Evolutionary conservation across 2,329 filamentous ascomycete genomes (phyloP).

Genomic region (Botrytis fragariae): DNA sequence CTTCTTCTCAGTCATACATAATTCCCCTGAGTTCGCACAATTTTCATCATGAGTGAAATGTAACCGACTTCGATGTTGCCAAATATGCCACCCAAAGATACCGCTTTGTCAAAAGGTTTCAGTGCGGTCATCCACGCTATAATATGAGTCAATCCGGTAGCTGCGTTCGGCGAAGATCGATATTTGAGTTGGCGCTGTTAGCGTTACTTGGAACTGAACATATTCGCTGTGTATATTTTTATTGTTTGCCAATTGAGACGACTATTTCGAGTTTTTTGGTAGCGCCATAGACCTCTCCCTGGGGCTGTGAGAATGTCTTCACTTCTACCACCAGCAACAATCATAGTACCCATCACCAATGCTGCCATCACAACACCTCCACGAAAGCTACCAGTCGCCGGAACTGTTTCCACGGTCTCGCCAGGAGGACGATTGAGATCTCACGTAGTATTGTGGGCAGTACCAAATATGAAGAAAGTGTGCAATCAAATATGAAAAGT

Average conservation of each 20-base stretch:
- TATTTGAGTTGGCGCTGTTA: conserved; percentile 21
- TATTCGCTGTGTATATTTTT: conserved; percentile 14
- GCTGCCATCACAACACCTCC: conserved; percentile 46
- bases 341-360: conserved; percentile 48
- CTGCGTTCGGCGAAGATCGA: conserved; percentile 24
- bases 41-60: conserved; percentile 21
- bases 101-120: conserved; percentile 15
- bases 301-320: conserved; percentile 35
- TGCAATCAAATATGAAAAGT: conserved; percentile 41
- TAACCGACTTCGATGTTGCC: conserved; percentile 21
- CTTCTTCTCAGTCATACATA: conserved; percentile 22
- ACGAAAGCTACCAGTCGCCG: conserved; percentile 48
- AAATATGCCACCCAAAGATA: conserved; percentile 23
- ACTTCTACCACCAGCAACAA: conserved; percentile 50
- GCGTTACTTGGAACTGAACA: conserved; percentile 12
- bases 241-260: conserved; percentile 19
- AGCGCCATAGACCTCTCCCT: not conserved
- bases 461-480: conserved; percentile 31
- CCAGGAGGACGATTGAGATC: conserved; percentile 42
- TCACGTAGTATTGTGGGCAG: conserved; percentile 37
- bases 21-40: conserved; percentile 19
- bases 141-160: conserved; percentile 20
- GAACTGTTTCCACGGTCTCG: conserved; percentile 46
- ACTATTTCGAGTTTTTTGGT: conserved; percentile 7
- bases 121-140: conserved; percentile 18